These are phyloP conservation scores for Stagonosporopsis cucurbitacearum DNA, from an alignment of 2,329 filamentous ascomycete genomes.

Conservation along the genomic window DNA sequence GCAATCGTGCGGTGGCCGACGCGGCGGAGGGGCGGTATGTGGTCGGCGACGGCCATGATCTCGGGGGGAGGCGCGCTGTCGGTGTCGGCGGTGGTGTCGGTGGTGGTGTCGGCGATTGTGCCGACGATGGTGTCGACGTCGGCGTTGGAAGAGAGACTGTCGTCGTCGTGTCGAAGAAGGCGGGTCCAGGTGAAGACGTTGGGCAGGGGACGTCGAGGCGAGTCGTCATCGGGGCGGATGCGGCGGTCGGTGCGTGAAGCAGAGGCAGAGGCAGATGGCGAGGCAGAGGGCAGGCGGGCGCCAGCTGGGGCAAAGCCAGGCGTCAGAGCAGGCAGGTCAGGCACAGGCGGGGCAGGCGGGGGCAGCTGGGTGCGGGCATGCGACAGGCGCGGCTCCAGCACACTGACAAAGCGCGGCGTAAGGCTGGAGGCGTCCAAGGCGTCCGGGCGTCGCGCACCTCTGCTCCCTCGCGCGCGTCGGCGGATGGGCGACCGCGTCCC, in stretches of 20 bases:
- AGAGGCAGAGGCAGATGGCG: too few species aligned
- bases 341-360: slow-evolving; percentile 43
- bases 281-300: slow-evolving; percentile 18
- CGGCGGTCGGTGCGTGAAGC: background rate
- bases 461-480: slow-evolving; percentile 50
- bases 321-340: slow-evolving; percentile 44
- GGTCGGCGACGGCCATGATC: slow-evolving; percentile 38
- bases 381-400: slow-evolving; percentile 23
- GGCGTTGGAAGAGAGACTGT: slow-evolving; percentile 9
- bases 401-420: slow-evolving; percentile 19
- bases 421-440: slow-evolving; percentile 23
- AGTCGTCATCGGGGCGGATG: background rate
- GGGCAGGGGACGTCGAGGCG: background rate
- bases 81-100: background rate
- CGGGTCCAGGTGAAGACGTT: background rate
- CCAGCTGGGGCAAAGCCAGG: slow-evolving; percentile 46
- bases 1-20: slow-evolving; percentile 48
- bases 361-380: slow-evolving; percentile 29
- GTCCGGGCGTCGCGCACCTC: slow-evolving; percentile 26
- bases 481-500: slow-evolving; percentile 65
- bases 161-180: background rate
- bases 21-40: slow-evolving; percentile 48
- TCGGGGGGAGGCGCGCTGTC: background rate
- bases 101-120: slow-evolving; percentile 18
- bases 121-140: slow-evolving; percentile 15